Evolutionary conservation across 2,329 filamentous ascomycete species (phyloP).

Genomic region (Trichophyton benhamiae): DNA sequence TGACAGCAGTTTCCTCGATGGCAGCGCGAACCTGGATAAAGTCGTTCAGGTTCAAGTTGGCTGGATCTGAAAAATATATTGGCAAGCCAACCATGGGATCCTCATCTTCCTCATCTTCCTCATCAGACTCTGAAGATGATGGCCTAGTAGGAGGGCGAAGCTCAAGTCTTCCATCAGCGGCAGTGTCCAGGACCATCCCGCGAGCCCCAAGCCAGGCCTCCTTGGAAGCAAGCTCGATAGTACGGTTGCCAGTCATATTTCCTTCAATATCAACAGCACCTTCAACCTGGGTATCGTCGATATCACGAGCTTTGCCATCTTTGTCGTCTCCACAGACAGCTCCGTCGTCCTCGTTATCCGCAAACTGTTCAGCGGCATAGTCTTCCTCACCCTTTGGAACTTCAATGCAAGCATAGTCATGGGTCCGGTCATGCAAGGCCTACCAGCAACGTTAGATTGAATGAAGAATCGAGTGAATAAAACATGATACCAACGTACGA

Average conservation of each 20-base stretch:
- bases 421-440: not conserved
- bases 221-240: no score
- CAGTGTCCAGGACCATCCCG: not conserved
- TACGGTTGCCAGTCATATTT: no score
- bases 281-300: not conserved
- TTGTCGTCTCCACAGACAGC: not conserved
- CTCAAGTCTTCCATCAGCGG: not conserved
- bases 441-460: not conserved
- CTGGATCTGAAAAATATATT: not conserved
- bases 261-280: not conserved
- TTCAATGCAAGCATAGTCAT: not conserved
- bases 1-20: not conserved
- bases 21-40: not conserved
- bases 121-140: not conserved
- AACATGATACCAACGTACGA: not conserved
- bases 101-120: not conserved
- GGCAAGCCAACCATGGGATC: not conserved
- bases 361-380: not conserved
- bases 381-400: not conserved
- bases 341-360: not conserved
- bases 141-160: not conserved
- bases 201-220: no score
- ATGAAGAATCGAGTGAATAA: not conserved
- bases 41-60: not conserved
- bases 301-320: not conserved